Percentiles rank a stretch among this genome's conserved stretches.
These are phyloP conservation scores for Anisogramma anomala DNA, from an alignment of 2,329 filamentous ascomycete genomes.

Conservation along the genomic window DNA sequence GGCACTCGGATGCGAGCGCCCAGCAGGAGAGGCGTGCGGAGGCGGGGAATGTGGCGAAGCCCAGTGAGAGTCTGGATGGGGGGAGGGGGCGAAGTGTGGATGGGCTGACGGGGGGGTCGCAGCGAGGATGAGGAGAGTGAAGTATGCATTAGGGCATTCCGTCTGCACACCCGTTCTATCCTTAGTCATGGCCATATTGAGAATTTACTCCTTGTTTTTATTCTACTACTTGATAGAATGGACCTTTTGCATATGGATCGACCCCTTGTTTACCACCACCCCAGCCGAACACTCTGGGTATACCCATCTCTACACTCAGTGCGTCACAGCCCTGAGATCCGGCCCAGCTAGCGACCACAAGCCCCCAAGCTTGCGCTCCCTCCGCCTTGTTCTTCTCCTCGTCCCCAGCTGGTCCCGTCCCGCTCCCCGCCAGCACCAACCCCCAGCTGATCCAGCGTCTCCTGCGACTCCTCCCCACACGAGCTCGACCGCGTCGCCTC, in stretches of 20 bases:
- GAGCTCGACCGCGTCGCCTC: conserved; percentile 32
- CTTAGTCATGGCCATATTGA: neutral
- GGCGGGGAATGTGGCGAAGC: neutral
- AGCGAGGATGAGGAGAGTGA: neutral
- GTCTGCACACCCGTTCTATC: neutral
- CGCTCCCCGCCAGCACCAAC: conserved; percentile 25
- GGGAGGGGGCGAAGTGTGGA: neutral
- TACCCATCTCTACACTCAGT: neutral
- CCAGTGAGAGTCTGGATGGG: neutral
- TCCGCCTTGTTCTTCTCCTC: neutral
- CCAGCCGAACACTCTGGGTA: neutral
- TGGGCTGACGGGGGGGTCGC: neutral
- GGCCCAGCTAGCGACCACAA: conserved; percentile 4
- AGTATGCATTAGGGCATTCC: neutral
- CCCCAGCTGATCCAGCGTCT: conserved; percentile 36
- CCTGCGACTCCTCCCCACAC: conserved; percentile 32
- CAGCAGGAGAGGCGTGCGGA: neutral
- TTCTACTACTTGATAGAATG: no score
- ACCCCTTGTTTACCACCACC: no score
- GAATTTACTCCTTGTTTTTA: no score
- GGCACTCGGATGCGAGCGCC: conserved; percentile 25
- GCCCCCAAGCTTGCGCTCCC: neutral
- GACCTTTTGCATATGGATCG: neutral
- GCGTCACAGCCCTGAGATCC: neutral
- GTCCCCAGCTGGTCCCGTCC: conserved; percentile 14